Base-by-base conservation (phyloP, 257 asterid genomes). In the Solanum ossicruentum region DNA sequence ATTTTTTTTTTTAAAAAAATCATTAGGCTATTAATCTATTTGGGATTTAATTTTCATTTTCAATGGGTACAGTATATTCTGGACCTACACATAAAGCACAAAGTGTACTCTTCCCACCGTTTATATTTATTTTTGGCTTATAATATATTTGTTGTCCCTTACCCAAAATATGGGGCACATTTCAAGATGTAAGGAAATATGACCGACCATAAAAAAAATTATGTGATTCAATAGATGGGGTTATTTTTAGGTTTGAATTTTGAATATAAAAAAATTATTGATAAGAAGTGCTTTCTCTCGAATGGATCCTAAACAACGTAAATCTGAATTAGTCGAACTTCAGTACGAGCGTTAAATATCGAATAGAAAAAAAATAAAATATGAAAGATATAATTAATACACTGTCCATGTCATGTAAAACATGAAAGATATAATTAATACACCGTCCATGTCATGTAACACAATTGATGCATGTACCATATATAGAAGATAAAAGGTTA, bases 281-380 rank as follows among this genome's bases (percentile, higher is more conserved):
- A 5, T 1, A 0, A 5, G 39, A 4, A 4, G 0, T 3, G 1
- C 0, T 36, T 36, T 36, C 41, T 5, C 41, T 0, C 6, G 1
- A 36, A 36, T 36, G 41, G 41, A 5, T 2, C 41, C 0, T 36
- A 36, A 0, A 0, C 0, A 6, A 2, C 41, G 0, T 5, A 36
- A 36, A 36, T 36, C 1, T 36, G 0, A 36, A 36, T 36, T 36
- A 4, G 6, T 36, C 6, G 7, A 36, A 36, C 0, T 36, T 5
- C 41, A 36, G 1, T 36, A 0, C 39, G 4, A 4, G 0, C 1
- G 6, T 6, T 5, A 6, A 36, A 36, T 36, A 36, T 5, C 41
- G 39, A 36, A 36, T 36, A 36, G 6, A 36, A 5, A 36, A 36
- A 4, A 36, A 36, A 4, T 28, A 28, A 3, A 4, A 36, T 36